phyloP scores from a whole-genome alignment of 257 asterid genomes.

The Rehmannia glutinosa region DNA sequence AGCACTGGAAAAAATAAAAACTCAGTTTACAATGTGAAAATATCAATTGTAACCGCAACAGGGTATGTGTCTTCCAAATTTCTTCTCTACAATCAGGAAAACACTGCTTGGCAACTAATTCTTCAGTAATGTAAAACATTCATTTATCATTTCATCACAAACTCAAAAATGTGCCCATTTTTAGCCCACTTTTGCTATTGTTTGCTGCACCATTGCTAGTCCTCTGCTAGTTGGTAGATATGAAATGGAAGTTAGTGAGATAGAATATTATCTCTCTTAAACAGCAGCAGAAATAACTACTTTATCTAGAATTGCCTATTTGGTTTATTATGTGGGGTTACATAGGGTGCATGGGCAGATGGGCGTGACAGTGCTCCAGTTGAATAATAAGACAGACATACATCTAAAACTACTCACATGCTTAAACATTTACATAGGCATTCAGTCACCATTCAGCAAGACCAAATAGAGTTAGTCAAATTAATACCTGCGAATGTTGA shows the following conservation, averaged over 20 bases:
- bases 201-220: no score
- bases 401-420: not conserved
- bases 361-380: not conserved
- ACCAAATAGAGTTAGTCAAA: not conserved
- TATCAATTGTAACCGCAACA: not conserved
- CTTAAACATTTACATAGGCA: not conserved
- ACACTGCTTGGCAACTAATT: not conserved
- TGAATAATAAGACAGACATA: not conserved
- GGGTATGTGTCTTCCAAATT: not conserved
- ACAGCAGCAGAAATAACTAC: no score
- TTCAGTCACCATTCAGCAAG: not conserved
- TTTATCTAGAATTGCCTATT: no score
- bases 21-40: not conserved
- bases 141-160: not conserved
- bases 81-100: slow-evolving; percentile 3
- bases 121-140: not conserved
- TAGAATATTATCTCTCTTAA: no score
- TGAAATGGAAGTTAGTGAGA: no score
- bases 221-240: no score
- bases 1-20: slow-evolving; percentile 54
- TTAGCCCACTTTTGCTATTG: no score
- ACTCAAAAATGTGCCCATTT: not conserved
- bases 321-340: no score
- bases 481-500: slow-evolving; percentile 82
- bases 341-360: not conserved